phyloP scores from a whole-genome alignment of 2,329 filamentous ascomycete genomes.

The Emmonsia crescens region DNA sequence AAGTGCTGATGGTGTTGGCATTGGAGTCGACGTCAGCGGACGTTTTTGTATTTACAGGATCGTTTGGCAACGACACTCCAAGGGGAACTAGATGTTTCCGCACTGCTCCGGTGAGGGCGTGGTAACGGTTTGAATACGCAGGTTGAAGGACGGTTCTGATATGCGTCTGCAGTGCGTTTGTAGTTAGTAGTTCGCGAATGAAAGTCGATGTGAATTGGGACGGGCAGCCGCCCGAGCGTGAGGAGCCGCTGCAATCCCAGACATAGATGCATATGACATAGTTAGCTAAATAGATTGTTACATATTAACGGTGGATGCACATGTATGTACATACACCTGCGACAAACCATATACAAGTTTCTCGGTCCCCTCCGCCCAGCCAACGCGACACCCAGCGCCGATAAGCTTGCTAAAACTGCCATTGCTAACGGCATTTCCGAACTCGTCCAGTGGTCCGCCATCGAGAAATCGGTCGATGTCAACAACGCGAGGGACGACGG shows the following conservation, averaged over 20 bases:
- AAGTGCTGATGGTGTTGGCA: not conserved
- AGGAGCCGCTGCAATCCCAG: constrained; percentile 39
- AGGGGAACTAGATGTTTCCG: constrained; percentile 50
- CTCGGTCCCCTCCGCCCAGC: constrained; percentile 71
- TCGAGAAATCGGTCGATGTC: constrained; percentile 65
- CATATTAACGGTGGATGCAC: constrained; percentile 6
- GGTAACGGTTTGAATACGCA: constrained; percentile 44
- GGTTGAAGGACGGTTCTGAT: constrained; percentile 45
- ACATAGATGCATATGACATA: constrained; percentile 5
- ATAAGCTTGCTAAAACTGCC: constrained; percentile 83
- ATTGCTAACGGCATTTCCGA: constrained; percentile 76
- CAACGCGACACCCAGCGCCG: constrained; percentile 69
- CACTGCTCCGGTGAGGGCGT: constrained; percentile 49
- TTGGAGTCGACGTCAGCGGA: constrained; percentile 1
- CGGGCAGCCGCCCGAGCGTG: constrained; percentile 48
- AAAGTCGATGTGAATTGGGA: constrained; percentile 50
- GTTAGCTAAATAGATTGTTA: constrained; percentile 4
- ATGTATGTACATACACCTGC: constrained; percentile 40
- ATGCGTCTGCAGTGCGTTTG: constrained; percentile 42
- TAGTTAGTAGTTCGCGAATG: constrained; percentile 43
- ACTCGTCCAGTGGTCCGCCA: constrained; percentile 49
- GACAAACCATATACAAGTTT: constrained; percentile 50
- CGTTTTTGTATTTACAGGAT: constrained; percentile 5
- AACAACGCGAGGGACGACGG: constrained; percentile 57
- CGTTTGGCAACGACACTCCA: constrained; percentile 38